Evolutionary conservation across 345 rosid genomes (phyloP).

Genomic region (Eucalyptus fibrosa): DNA sequence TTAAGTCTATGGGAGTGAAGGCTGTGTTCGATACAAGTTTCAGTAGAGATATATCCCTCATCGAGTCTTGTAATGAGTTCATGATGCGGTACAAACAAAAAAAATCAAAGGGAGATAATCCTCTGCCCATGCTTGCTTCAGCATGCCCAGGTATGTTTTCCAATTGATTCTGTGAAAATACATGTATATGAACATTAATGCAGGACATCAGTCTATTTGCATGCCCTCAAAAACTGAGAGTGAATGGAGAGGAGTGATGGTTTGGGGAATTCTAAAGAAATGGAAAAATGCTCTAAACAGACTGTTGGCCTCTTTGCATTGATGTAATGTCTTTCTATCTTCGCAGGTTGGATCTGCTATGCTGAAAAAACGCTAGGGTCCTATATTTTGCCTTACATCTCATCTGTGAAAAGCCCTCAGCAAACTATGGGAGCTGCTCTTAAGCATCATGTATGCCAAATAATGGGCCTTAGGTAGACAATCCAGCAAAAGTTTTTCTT

Average conservation of each 20-base stretch:
- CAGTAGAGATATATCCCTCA: constrained; percentile 67
- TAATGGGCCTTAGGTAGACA: constrained; percentile 62
- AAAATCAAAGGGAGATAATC: constrained; percentile 18
- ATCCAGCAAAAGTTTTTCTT: not conserved
- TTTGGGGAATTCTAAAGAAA: not conserved
- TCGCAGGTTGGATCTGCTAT: constrained; percentile 96
- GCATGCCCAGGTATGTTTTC: constrained; percentile 72
- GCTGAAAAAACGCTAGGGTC: constrained; percentile 93
- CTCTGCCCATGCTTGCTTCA: constrained; percentile 77
- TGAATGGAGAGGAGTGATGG: not conserved
- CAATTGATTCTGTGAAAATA: not conserved
- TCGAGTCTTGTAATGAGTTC: constrained; percentile 90
- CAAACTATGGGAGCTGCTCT: constrained; percentile 80
- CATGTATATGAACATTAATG: not conserved
- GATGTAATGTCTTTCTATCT: not conserved
- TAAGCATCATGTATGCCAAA: constrained; percentile 54
- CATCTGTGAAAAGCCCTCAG: constrained; percentile 94
- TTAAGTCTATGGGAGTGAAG: constrained; percentile 79
- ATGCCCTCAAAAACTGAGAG: not conserved
- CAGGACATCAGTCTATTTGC: not conserved
- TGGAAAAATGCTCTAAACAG: not conserved
- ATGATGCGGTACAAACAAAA: constrained; percentile 46
- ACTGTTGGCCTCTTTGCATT: not conserved
- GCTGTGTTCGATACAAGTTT: constrained; percentile 80
- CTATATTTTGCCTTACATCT: constrained; percentile 67